Evolutionary conservation across 305 asterid species (phyloP), one percentile per base, ranked within the genome.

Genomic region (Fraxinus xanthoxyloides): DNA sequence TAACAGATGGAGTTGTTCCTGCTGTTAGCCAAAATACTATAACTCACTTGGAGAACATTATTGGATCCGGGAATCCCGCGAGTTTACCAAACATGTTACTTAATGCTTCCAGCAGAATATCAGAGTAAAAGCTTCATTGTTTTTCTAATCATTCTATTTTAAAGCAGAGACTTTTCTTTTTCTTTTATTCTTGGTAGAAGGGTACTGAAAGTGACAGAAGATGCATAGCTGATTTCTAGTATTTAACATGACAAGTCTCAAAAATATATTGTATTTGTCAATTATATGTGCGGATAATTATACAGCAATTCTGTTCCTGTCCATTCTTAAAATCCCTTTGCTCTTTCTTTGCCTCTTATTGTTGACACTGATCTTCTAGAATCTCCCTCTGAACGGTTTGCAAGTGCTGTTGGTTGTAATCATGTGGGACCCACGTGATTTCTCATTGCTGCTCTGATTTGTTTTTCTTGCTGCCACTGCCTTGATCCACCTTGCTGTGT

Each of bases 31-130:
- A 51, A 72, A 72, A 26, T 70, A 9, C 35, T 1, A 35, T 1
- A n/a, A 70, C 65, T 36, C 75, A 48, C 76, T 63, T 40, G 21
- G 82, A 80, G 51, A 76, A 86, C 81, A 79, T 69, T 23, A 34
- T 13, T 76, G 85, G 84, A 79, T 78, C 59, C 19, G 10, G 51
- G 85, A 72, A 75, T 75, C 85, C 24, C 3, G 72, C 26, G 48
- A 80, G 83, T 70, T 79, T 51, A 21, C 67, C 30, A 31, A 56
- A 30, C 59, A 77, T 21, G 72, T 34, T 32, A 21, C 32, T 3
- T 21, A 43, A 26, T 28, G 21, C 8, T 28, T 26, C 40, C 56
- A 67, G 43, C 5, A 77, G 73, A 61, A 75, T 75, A 36, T 54
- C 77, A 70, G 9, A 2, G 3, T 75, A 15, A 38, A 30, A 79